Evolutionary conservation across 345 rosid genomes (phyloP).

Genomic region (Gossypium australe): DNA sequence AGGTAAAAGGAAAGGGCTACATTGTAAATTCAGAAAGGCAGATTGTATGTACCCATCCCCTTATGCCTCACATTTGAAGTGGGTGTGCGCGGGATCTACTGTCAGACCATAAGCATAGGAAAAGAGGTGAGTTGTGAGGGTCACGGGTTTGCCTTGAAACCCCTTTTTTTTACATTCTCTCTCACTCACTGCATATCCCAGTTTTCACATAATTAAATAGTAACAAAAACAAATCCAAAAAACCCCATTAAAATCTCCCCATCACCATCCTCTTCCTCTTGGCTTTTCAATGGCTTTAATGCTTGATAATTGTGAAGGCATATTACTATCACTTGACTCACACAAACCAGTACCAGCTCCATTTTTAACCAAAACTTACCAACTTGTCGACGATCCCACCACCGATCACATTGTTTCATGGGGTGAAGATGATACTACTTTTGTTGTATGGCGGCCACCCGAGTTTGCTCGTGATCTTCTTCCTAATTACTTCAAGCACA

Average conservation of each 20-base stretch:
- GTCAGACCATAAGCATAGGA: no score
- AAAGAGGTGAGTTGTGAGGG: no score
- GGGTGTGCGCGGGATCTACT: no score
- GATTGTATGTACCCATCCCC: no score
- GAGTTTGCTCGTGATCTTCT: slow-evolving; percentile 95
- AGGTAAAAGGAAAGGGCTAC: not conserved
- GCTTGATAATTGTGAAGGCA: slow-evolving; percentile 58
- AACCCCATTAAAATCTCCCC: no score
- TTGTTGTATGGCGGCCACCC: slow-evolving; percentile 87
- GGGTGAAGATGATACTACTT: slow-evolving; percentile 87
- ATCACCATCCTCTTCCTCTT: not conserved
- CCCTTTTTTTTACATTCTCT: no score
- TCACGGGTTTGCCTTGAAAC: no score
- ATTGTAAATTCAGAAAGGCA: not conserved
- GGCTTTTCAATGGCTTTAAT: slow-evolving; percentile 40
- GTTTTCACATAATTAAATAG: no score
- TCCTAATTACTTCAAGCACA: slow-evolving; percentile 95
- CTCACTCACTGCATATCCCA: no score
- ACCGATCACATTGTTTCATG: slow-evolving; percentile 93
- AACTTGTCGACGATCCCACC: slow-evolving; percentile 80
- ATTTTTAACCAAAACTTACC: slow-evolving; percentile 90
- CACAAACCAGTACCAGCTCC: slow-evolving; percentile 94
- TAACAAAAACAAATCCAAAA: no score
- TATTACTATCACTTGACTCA: slow-evolving; percentile 70
- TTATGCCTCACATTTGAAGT: no score